These are phyloP conservation scores for Coprinellus aureogranulatus DNA, from an alignment of 768 basidiomycete species.

Conservation along the genomic window DNA sequence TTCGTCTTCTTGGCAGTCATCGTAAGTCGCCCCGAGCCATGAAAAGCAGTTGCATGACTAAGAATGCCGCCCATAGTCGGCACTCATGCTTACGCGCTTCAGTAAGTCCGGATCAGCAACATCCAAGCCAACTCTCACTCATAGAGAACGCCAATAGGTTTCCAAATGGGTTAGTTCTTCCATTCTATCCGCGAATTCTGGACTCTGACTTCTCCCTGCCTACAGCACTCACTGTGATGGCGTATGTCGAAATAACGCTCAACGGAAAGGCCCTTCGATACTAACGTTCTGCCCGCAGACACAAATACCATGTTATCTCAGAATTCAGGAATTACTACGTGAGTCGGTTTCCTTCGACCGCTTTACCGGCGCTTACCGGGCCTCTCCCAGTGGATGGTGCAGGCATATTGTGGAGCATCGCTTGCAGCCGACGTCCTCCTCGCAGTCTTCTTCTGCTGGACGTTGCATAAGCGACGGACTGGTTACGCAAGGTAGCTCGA, in stretches of 20 bases:
- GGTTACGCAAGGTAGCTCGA: slow-evolving; percentile 6
- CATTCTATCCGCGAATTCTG: no score
- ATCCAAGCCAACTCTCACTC: neutral
- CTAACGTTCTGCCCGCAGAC: neutral
- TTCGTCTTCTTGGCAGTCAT: neutral
- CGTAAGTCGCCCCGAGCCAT: neutral
- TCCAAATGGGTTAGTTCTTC: slow-evolving; percentile 1
- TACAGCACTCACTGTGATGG: slow-evolving; percentile 1
- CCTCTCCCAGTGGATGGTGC: slow-evolving; percentile 7
- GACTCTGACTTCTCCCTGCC: neutral
- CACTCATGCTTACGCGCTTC: slow-evolving; percentile 1
- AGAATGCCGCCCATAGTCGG: neutral
- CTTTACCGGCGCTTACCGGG: no score
- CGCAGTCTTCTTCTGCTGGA: slow-evolving; percentile 4
- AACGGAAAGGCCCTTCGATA: neutral
- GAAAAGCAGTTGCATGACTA: neutral
- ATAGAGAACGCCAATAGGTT: neutral
- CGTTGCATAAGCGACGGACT: slow-evolving; percentile 4
- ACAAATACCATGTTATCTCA: neutral
- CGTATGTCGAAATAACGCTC: neutral
- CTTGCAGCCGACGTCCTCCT: slow-evolving; percentile 5
- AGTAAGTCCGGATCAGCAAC: neutral
- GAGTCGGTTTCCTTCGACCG: neutral
- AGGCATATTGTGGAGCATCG: slow-evolving; percentile 9
- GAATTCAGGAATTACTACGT: slow-evolving; percentile 3